phyloP scores from a whole-genome alignment of 1,139 yeast genomes.

The Yamadazyma dushanensis region DNA sequence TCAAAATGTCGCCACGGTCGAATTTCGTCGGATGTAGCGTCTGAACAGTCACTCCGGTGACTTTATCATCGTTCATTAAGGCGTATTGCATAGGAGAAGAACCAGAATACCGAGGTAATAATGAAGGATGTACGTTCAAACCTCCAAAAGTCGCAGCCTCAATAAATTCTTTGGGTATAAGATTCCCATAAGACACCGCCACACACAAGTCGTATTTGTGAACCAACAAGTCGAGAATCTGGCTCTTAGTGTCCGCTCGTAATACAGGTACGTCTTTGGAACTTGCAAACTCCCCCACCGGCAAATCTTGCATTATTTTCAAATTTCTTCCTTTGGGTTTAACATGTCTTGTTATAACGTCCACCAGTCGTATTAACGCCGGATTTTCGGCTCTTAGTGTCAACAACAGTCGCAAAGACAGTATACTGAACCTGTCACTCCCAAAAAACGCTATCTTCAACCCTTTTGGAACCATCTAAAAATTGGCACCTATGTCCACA shows the following conservation, averaged over 20 bases:
- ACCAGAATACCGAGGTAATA: constrained; percentile 81
- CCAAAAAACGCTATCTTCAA: constrained; percentile 69
- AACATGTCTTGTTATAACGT: constrained; percentile 65
- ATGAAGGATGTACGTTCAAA: constrained; percentile 88
- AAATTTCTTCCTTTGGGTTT: constrained; percentile 73
- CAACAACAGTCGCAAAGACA: constrained; percentile 50
- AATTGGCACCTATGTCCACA: too few species aligned
- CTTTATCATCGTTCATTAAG: constrained; percentile 57
- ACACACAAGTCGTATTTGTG: constrained; percentile 60
- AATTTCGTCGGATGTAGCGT: constrained; percentile 85
- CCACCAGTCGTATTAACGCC: constrained; percentile 42
- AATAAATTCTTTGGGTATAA: constrained; percentile 68
- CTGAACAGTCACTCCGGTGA: constrained; percentile 87
- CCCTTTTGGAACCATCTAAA: neutral
- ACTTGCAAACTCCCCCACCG: constrained; percentile 50
- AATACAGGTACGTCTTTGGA: constrained; percentile 35
- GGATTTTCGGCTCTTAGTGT: constrained; percentile 20
- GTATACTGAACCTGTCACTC: constrained; percentile 71
- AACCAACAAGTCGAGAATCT: constrained; percentile 40
- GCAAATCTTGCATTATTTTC: constrained; percentile 49
- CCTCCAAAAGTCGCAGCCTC: constrained; percentile 58
- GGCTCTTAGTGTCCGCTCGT: constrained; percentile 60
- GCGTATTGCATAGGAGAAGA: constrained; percentile 90
- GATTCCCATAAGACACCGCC: constrained; percentile 86
- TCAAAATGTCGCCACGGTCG: constrained; percentile 72